Base-by-base conservation (phyloP, 2,329 filamentous ascomycete genomes). In the Trichoderma sp. region DNA sequence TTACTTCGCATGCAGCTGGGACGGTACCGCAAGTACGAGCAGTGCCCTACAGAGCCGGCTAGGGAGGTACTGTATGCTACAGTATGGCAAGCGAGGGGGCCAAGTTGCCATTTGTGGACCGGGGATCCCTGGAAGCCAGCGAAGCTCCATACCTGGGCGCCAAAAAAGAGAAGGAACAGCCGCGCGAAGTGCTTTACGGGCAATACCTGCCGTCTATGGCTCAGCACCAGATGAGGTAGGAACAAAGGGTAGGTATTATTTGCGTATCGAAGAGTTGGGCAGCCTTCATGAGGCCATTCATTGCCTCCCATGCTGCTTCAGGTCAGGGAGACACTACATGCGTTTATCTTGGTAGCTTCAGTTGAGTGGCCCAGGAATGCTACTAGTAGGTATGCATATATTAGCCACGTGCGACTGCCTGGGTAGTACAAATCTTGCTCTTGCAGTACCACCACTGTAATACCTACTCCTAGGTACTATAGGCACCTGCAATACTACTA, bases 71-170 rank as follows among this genome's bases (percentile, higher is more conserved):
- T 26, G 26, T 18, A 18, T 39, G 37, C 14, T 39, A 37, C 13
- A 14, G 16, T 43, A 16, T 24, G 11, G 63, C 51, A 49, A 46
- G 49, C 52, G 61, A 26, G 61, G 63, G 63, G 63, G 37, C 18
- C 37, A 58, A 34, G 39, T 56, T 66, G 14, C 51, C 63, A 67
- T 69, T 69, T 56, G 68, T 39, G 55, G 51, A 56, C 61, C 46
- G 46, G 63, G 67, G 60, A 59, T 51, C 67, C 67, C 54, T 60
- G 55, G 24, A 21, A 21, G 43, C 21, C 49, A 46, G 59, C 60
- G 56, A 39, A 14, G 59, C 39, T 39, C 52, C 39, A 14, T 28
- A 37, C 61, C 39, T 43, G 28, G 63, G 52, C 51, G 51, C 24
- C 30, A n/a, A 66, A 56, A 65, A 49, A 54, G 37, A 58, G 28